Base-by-base conservation (phyloP, 2,329 filamentous ascomycete species). In the Fusarium aywerte region DNA sequence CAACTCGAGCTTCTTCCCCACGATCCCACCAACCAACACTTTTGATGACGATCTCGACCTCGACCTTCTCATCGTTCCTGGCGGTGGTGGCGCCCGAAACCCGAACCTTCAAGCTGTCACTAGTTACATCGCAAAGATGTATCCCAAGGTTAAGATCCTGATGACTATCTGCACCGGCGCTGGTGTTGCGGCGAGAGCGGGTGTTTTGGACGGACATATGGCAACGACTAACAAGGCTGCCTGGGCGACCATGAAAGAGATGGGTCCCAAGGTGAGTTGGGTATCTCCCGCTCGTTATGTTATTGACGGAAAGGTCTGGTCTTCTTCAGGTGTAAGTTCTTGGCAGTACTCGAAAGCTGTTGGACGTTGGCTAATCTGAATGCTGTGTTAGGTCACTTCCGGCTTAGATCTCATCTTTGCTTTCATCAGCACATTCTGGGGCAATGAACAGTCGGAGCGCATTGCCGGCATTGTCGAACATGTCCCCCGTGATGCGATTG, bases 121-220 rank as follows among this genome's bases (percentile, higher is more conserved):
- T 4, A 56, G 36, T 25, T 89, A 75, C 57, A 70, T 73, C 27
- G 70, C 73, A 1, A 74, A 75, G 1, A 72, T 75, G n/a, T 85
- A 81, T 68, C 81, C 84, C 0, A 76, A 75, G 5, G 73, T 90
- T 23, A 77, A 83, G 65, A 85, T 86, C 65, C 71, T 90, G 13
- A 79, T 92, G 40, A 90, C 88, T 0, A 82, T 92, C 2, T 92
- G 90, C 75, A 92, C 88, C 3, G 90, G 90, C 0, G 81, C 86
- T 6, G 83, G 83, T 4, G 75, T 90, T 6, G 81, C 86, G 0
- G 89, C 89, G 0, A 77, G 80, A 40, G 80, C 88, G 0, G 89
- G 89, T 0, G 75, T 90, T 3, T 74, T 92, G 29, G 83, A 91
- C 61, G 85, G 87, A 0, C 80, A 78, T 62, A 78, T 81, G 16